phyloP scores from a whole-genome alignment of 441 rosid species.

The Dalechampia spathulata region DNA sequence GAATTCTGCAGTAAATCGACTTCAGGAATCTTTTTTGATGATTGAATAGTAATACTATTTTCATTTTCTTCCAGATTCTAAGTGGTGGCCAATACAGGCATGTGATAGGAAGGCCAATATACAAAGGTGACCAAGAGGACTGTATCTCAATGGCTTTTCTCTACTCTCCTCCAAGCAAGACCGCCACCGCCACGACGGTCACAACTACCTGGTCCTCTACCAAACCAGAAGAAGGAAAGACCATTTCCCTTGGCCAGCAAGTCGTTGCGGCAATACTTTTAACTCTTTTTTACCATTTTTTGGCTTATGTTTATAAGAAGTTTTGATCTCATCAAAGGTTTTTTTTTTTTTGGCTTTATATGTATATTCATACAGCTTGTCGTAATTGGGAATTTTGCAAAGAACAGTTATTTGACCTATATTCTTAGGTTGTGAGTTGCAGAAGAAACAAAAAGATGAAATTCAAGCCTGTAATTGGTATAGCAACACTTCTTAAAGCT shows the following conservation, averaged over 20 bases:
- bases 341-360: too few relatives aligned
- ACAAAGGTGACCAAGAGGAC: slow-evolving; percentile 30
- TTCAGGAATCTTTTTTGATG: too few relatives aligned
- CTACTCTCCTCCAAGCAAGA: slow-evolving; percentile 30
- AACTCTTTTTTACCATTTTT: slow-evolving; percentile 43
- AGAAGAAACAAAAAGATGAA: too few relatives aligned
- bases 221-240: slow-evolving; percentile 17
- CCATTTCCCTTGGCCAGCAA: slow-evolving; percentile 53
- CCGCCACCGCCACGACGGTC: not conserved
- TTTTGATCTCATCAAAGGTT: slow-evolving; percentile 14
- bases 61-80: slow-evolving; percentile 25
- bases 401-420: too few relatives aligned
- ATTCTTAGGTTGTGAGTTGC: too few relatives aligned
- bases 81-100: slow-evolving; percentile 67
- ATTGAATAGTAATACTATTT: too few relatives aligned
- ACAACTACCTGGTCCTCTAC: not conserved
- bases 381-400: too few relatives aligned
- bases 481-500: too few relatives aligned
- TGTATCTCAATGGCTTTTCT: slow-evolving; percentile 60
- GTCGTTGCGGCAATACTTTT: slow-evolving; percentile 36
- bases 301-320: slow-evolving; percentile 27
- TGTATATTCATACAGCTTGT: too few relatives aligned
- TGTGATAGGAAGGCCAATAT: slow-evolving; percentile 64
- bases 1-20: too few relatives aligned
- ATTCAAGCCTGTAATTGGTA: too few relatives aligned